phyloP scores from a whole-genome alignment of 768 basidiomycete species.

The Daedaleopsis nitida region DNA sequence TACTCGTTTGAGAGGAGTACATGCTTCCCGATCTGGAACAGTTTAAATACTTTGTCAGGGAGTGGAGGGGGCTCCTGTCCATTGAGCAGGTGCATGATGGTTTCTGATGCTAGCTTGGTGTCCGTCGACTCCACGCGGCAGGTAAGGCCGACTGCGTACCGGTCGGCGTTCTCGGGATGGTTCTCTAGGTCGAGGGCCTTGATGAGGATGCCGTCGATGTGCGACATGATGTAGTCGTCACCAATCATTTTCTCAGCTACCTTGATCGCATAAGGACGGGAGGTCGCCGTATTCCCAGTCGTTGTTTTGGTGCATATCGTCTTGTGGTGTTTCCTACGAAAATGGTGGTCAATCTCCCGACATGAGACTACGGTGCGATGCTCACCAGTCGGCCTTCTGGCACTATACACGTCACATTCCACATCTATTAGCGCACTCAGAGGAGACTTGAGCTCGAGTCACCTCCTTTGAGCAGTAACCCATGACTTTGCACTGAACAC shows the following conservation, averaged over 20 bases:
- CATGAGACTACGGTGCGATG: neutral
- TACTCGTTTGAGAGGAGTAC: slow-evolving; percentile 1
- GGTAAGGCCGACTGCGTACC: slow-evolving; percentile 6
- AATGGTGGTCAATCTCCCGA: neutral
- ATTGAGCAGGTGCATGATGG: slow-evolving; percentile 1
- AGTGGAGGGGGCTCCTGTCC: slow-evolving; percentile 10
- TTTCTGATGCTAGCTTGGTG: neutral
- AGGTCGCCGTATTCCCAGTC: neutral
- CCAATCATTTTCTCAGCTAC: slow-evolving; percentile 8
- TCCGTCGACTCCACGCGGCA: slow-evolving; percentile 8
- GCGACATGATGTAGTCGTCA: slow-evolving; percentile 17
- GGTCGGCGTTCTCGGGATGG: slow-evolving; percentile 17
- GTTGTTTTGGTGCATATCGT: slow-evolving; percentile 1
- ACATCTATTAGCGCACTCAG: no score
- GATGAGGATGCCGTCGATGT: slow-evolving; percentile 18
- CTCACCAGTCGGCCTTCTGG: slow-evolving; percentile 16
- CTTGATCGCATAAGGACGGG: slow-evolving; percentile 12
- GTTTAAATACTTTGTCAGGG: slow-evolving; percentile 13
- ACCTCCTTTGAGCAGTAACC: slow-evolving; percentile 17
- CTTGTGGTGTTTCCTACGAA: slow-evolving; percentile 18
- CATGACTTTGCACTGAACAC: slow-evolving; percentile 17
- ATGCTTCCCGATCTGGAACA: slow-evolving; percentile 17
- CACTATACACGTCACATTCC: no score
- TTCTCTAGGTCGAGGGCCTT: slow-evolving; percentile 16
- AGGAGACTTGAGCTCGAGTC: no score